A percentile compares a stretch with the other conserved stretches of the same genome.
These are phyloP conservation scores for Arabis alpina DNA, from an alignment of 345 rosid species.

Conservation along the genomic window DNA sequence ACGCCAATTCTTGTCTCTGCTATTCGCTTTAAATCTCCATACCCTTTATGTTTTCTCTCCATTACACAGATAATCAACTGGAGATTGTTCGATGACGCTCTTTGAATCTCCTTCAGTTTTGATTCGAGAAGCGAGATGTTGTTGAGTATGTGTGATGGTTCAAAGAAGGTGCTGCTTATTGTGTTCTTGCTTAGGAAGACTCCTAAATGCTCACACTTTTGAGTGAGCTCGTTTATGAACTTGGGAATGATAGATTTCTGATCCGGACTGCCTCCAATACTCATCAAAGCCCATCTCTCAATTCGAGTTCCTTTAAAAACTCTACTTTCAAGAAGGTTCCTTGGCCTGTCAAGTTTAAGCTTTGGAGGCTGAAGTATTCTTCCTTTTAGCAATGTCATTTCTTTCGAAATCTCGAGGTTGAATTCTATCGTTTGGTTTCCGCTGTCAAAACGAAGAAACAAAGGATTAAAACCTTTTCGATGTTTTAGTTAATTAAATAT, in stretches of 20 bases:
- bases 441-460: conserved; percentile 52
- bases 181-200: conserved; percentile 76
- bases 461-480: conserved; percentile 2
- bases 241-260: conserved; percentile 75
- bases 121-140: conserved; percentile 70
- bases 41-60: conserved; percentile 96
- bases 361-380: conserved; percentile 93
- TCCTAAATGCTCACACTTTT: conserved; percentile 88
- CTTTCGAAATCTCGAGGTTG: conserved; percentile 73
- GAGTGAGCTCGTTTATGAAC: conserved; percentile 81
- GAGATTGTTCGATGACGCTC: conserved; percentile 67
- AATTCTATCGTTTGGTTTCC: conserved; percentile 74
- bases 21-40: conserved; percentile 86
- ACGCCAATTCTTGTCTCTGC: conserved; percentile 92
- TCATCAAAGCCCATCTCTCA: conserved; percentile 87
- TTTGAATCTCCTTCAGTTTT: conserved; percentile 74
- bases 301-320: conserved; percentile 70
- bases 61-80: conserved; percentile 84
- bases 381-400: conserved; percentile 84
- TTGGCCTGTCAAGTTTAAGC: conserved; percentile 86
- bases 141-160: conserved; percentile 75
- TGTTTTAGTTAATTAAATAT: neutral
- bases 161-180: conserved; percentile 59
- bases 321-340: conserved; percentile 79
- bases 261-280: conserved; percentile 81